phyloP scores from a whole-genome alignment of 2,329 filamentous ascomycete species.

The Colletotrichum shisoi region DNA sequence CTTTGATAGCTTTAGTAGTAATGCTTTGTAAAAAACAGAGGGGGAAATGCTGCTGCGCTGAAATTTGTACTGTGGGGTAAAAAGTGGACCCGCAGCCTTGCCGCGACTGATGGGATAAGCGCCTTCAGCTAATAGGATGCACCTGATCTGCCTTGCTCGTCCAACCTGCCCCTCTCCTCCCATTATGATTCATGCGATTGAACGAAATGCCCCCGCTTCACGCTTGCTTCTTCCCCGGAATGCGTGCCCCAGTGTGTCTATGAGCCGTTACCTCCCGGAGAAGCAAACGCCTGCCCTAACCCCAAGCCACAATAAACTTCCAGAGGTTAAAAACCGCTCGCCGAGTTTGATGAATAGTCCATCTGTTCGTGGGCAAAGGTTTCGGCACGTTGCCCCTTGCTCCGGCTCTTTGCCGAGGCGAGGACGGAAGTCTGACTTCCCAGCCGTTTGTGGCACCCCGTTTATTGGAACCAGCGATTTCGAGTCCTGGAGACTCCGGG shows the following conservation, averaged over 20 bases:
- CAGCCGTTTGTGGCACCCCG: background rate
- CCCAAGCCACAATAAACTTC: no score
- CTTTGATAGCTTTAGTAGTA: no score
- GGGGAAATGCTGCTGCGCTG: no score
- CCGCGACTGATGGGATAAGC: no score
- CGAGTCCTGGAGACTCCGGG: background rate
- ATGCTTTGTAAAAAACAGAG: no score
- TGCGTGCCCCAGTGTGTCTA: background rate
- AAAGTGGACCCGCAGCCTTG: no score
- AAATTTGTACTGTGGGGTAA: no score
- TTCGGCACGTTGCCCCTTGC: background rate
- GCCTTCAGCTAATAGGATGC: background rate
- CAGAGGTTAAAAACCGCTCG: background rate
- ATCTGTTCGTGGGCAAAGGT: no score
- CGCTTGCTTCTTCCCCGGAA: conserved; percentile 10
- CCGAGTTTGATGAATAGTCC: background rate
- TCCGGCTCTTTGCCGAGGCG: conserved; percentile 22
- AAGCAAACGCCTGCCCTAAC: background rate
- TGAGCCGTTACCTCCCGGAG: background rate
- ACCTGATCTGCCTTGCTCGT: background rate
- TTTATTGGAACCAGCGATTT: background rate
- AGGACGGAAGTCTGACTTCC: conserved; percentile 14
- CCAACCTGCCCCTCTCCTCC: background rate
- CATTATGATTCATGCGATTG: background rate
- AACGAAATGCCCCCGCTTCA: background rate